phyloP scores from a whole-genome alignment of 768 basidiomycete species.

The Cystofilobasidium bisporidii region DNA sequence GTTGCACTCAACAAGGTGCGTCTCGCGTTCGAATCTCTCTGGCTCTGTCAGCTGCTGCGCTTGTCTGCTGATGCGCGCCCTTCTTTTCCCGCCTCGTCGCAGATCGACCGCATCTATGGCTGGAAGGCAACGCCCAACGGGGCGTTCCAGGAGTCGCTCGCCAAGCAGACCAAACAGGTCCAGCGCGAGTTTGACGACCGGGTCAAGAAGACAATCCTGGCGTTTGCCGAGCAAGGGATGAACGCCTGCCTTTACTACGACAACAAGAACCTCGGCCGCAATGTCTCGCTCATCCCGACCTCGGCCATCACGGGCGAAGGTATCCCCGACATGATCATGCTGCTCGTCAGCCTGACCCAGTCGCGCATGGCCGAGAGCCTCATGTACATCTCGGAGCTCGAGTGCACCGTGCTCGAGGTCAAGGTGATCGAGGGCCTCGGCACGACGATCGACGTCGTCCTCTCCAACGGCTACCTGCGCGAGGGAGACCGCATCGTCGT shows the following conservation, averaged over 20 bases:
- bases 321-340: conserved; percentile 98
- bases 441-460: conserved; percentile 91
- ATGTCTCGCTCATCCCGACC: conserved; percentile 93
- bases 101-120: conserved; percentile 97
- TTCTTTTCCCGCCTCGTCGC: no score
- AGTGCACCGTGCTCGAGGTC: conserved; percentile 96
- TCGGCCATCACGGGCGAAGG: conserved; percentile 98
- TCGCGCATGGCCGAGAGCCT: conserved; percentile 93
- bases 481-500: conserved; percentile 93
- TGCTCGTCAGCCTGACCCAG: conserved; percentile 92
- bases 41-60: conserved; percentile 18
- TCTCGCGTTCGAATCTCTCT: not conserved
- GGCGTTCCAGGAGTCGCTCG: conserved; percentile 82
- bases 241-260: conserved; percentile 95
- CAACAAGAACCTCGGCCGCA: conserved; percentile 87
- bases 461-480: conserved; percentile 82
- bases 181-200: conserved; percentile 90
- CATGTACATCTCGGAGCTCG: conserved; percentile 95
- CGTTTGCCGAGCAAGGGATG: conserved; percentile 95
- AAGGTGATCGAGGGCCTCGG: conserved; percentile 97
- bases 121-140: conserved; percentile 88
- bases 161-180: conserved; percentile 64
- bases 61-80: not conserved
- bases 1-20: conserved; percentile 91
- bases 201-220: conserved; percentile 69